phyloP scores from a whole-genome alignment of 1,284 basidiomycete species.

The Boletus mariae region DNA sequence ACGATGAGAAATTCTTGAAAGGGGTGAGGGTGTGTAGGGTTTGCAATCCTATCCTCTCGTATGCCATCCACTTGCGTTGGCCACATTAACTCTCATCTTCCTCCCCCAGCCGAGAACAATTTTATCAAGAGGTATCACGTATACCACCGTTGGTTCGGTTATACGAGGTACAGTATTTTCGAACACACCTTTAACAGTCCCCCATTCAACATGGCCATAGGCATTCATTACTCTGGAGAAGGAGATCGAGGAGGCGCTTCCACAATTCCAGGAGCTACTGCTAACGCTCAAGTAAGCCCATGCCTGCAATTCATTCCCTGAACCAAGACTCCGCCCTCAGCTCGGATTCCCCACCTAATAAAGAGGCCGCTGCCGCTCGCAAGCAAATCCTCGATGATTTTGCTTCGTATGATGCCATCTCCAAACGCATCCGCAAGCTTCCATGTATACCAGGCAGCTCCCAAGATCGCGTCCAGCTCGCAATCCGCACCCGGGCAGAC shows the following conservation, averaged over 20 bases:
- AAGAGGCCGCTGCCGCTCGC: conserved; percentile 67
- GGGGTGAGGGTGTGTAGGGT: conserved; percentile 82
- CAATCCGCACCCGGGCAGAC: conserved; percentile 76
- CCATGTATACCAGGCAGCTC: conserved; percentile 66
- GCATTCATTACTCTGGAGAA: conserved; percentile 74
- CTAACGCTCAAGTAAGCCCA: conserved; percentile 48
- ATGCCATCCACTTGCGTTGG: conserved; percentile 30
- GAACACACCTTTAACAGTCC: not conserved
- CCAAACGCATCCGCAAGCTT: conserved; percentile 78
- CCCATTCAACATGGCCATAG: conserved; percentile 32
- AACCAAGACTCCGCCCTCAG: conserved; percentile 29
- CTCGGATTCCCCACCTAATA: conserved; percentile 57
- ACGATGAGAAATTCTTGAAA: conserved; percentile 76
- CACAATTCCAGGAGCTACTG: conserved; percentile 69
- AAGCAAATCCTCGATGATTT: conserved; percentile 83
- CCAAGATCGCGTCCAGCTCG: conserved; percentile 80
- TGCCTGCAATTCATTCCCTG: not conserved
- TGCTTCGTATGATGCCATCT: conserved; percentile 82
- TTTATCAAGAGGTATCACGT: conserved; percentile 63
- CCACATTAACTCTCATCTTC: not conserved
- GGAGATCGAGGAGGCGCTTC: conserved; percentile 66
- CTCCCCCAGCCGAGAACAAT: conserved; percentile 67
- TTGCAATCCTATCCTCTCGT: conserved; percentile 79
- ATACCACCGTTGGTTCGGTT: conserved; percentile 65
- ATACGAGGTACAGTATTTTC: conserved; percentile 54